These are phyloP conservation scores for Talaromyces sp. DNA, from an alignment of 2,329 filamentous ascomycete species.

Conservation along the genomic window DNA sequence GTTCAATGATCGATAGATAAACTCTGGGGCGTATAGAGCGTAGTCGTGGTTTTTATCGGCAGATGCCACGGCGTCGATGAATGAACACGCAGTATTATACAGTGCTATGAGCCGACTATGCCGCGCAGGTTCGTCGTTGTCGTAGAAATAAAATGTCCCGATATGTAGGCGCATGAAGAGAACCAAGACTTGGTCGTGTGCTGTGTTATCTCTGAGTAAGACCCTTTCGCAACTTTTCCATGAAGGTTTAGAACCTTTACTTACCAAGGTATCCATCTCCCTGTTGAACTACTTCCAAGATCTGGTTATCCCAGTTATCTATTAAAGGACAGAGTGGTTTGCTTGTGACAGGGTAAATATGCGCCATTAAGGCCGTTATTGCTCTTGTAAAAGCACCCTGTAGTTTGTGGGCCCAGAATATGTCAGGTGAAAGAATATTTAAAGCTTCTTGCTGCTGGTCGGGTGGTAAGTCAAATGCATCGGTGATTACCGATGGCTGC, in stretches of 20 bases:
- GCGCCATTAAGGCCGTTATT: background rate
- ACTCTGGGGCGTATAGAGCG: background rate
- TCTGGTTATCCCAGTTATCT: background rate
- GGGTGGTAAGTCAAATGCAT: background rate
- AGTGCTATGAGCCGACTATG: background rate
- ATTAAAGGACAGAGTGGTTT: background rate
- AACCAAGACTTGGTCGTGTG: background rate
- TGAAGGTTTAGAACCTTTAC: background rate
- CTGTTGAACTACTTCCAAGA: background rate
- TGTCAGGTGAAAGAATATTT: background rate
- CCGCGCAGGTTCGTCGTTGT: background rate
- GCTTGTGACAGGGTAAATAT: background rate
- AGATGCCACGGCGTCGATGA: background rate
- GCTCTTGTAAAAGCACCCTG: background rate
- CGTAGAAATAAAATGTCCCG: background rate
- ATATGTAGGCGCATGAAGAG: background rate
- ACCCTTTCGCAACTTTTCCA: background rate
- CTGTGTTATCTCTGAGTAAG: background rate
- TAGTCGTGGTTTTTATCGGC: background rate
- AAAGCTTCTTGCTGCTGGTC: background rate
- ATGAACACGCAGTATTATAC: background rate
- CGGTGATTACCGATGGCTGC: background rate
- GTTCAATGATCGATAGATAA: background rate
- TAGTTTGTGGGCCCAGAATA: background rate
- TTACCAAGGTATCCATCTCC: background rate